Evolutionary conservation across 2,329 filamentous ascomycete species (phyloP), one percentile per base, ranked within the genome.

Genomic region (Ophiocordyceps robertsii): DNA sequence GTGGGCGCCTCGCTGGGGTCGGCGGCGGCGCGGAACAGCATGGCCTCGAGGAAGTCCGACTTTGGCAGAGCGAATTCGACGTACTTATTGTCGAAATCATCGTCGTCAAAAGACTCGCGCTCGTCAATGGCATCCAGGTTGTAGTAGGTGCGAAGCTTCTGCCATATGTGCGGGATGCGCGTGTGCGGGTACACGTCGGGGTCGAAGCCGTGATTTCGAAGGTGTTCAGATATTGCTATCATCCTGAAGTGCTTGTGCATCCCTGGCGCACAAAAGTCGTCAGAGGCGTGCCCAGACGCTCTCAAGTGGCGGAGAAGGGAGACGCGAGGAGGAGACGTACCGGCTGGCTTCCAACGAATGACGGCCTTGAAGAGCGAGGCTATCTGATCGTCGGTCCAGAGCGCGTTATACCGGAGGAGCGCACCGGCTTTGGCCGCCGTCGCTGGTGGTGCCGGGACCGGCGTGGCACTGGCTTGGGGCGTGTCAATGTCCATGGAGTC

Each of bases 301-400:
- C 16, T 14, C 6, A n/a, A 7, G 3, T 9, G 2, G 33, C 33
- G 33, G 14, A 35, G n/a, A 8, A 12, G 8, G 11, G 13, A 35
- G 7, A 4, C 19, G n/a, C 13, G 29, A 31, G 33, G 16, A 36
- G 9, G 10, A 27, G 21, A 47, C 58, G 50, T 58, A 86, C 88
- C 90, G 35, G 90, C 90, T n/a, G 92, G 92, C 59, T 98, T 98
- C 83, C 85, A 95, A 57, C 81, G 76, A 49, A 96, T 89, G 51
- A 96, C 82, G 41, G 81, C 87, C 59, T 95, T 95, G 66, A 95
- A 87, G 1, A 98, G 72, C 35, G 87, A 89, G 1, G 86, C 88
- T 51, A 94, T 83, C 62, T 98, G 92, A 56, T 95, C 90, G 55
- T 95, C 89, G 4, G 88, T 95, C 92, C 92, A 98, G 24, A 81